phyloP scores from a whole-genome alignment of 1,284 basidiomycete species.

The Vanrija humicola region DNA sequence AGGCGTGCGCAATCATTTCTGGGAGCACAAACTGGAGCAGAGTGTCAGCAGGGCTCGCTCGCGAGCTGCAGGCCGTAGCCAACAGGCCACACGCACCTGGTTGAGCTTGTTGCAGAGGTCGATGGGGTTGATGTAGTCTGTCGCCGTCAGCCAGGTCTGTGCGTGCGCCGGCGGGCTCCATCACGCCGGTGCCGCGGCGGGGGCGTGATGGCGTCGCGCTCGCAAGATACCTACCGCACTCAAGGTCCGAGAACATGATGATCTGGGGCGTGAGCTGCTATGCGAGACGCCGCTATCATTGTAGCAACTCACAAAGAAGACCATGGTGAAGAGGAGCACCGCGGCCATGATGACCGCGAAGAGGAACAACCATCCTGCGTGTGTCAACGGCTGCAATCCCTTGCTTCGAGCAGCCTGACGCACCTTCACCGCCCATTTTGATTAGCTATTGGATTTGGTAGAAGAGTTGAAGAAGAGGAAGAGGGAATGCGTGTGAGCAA shows the following conservation, averaged over 20 bases:
- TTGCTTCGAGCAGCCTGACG: constrained; percentile 6
- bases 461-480: neutral
- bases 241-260: constrained; percentile 99
- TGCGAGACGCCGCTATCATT: neutral
- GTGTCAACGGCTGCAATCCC: neutral
- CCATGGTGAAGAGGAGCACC: constrained; percentile 90
- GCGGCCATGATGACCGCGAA: constrained; percentile 91
- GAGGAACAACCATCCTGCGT: constrained; percentile 84
- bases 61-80: neutral
- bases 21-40: constrained; percentile 83
- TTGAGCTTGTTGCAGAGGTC: constrained; percentile 99
- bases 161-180: neutral
- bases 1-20: constrained; percentile 91
- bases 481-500: neutral
- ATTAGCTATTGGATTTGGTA: neutral
- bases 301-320: constrained; percentile 80
- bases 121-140: constrained; percentile 99
- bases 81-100: constrained; percentile 59
- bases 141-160: constrained; percentile 1
- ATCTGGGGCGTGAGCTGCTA: constrained; percentile 59
- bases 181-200: neutral
- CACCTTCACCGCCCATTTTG: constrained; percentile 48
- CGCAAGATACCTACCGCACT: constrained; percentile 59
- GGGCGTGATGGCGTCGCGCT: constrained; percentile 1
- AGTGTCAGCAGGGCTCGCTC: constrained; percentile 4